Conservation (phyloP, 108 stramenopile genomes). For the Skeletonema grethae region DNA sequence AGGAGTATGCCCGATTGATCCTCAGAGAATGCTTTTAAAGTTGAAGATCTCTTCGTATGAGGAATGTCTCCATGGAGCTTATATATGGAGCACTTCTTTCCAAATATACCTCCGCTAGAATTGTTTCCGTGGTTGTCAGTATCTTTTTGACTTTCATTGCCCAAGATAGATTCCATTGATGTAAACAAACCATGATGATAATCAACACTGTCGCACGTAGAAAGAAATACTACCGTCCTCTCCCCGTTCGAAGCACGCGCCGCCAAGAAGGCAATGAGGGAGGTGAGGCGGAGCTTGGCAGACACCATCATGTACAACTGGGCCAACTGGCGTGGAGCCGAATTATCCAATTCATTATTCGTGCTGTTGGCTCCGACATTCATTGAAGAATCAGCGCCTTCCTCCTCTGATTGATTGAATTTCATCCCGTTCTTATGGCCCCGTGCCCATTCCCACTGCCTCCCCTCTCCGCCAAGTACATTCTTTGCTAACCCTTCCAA, state of each 20-base stretch:
- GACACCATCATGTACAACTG: slow-evolving; percentile 89
- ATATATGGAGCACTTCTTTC: slow-evolving; percentile 87
- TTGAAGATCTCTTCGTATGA: slow-evolving; percentile 96
- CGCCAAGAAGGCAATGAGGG: slow-evolving; percentile 86
- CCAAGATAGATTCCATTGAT: slow-evolving; percentile 95
- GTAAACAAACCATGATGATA: slow-evolving; percentile 91
- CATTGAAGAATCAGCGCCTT: slow-evolving; percentile 2
- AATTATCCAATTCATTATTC: slow-evolving; percentile 51
- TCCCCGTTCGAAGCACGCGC: slow-evolving; percentile 68
- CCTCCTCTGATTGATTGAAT: background rate
- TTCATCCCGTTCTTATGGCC: slow-evolving; percentile 24
- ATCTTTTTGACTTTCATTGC: slow-evolving; percentile 95
- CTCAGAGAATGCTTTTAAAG: slow-evolving; percentile 91
- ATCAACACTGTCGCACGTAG: slow-evolving; percentile 95
- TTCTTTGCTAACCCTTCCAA: slow-evolving; percentile 97
- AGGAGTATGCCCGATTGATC: slow-evolving; percentile 85
- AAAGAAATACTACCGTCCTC: slow-evolving; percentile 91
- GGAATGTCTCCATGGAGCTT: slow-evolving; percentile 98
- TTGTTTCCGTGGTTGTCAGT: slow-evolving; percentile 91
- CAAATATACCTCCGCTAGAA: slow-evolving; percentile 85
- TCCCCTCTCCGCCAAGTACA: slow-evolving; percentile 90
- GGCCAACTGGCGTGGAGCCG: slow-evolving; percentile 86
- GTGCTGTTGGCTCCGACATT: slow-evolving; percentile 3
- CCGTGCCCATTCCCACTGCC: slow-evolving; percentile 89
- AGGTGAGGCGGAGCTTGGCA: slow-evolving; percentile 88